Evolutionary conservation across 2,329 filamentous ascomycete species (phyloP).

Genomic region (Stachybotrys echinatus): DNA sequence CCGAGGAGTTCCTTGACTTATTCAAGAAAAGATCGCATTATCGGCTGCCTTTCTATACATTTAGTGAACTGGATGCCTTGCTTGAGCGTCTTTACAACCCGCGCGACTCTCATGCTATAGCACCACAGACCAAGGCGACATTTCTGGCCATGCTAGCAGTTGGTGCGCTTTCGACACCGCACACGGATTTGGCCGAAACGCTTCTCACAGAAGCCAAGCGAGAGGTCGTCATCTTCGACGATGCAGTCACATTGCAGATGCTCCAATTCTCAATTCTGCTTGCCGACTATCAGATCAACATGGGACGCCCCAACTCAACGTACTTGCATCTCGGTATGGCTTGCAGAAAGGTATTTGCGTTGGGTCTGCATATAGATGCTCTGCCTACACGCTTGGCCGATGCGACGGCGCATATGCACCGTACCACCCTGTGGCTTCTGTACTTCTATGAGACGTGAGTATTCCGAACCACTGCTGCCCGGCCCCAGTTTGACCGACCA

Average conservation of each 20-base stretch:
- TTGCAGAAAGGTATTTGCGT: constrained; percentile 1
- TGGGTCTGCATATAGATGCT: neutral
- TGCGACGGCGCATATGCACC: neutral
- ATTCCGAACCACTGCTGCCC: neutral
- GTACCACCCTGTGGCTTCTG: neutral
- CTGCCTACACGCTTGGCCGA: neutral
- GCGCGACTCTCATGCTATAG: neutral
- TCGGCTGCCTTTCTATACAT: neutral
- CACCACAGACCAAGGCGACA: neutral
- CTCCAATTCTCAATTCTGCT: constrained; percentile 1
- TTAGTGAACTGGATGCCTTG: neutral
- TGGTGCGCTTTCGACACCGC: constrained; percentile 1
- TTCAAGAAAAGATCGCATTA: constrained; percentile 1
- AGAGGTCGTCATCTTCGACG: neutral
- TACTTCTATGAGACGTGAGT: constrained; percentile 2
- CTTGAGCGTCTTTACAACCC: neutral
- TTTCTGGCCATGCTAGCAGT: neutral
- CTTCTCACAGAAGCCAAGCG: neutral
- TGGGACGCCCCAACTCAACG: constrained; percentile 1
- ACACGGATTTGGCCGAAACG: neutral
- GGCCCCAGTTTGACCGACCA: no score
- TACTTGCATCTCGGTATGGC: constrained; percentile 1
- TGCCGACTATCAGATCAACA: constrained; percentile 1
- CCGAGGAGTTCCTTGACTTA: neutral
- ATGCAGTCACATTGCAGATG: neutral